Base-by-base conservation (phyloP, 1,284 basidiomycete genomes). In the Ustilago sp. region DNA sequence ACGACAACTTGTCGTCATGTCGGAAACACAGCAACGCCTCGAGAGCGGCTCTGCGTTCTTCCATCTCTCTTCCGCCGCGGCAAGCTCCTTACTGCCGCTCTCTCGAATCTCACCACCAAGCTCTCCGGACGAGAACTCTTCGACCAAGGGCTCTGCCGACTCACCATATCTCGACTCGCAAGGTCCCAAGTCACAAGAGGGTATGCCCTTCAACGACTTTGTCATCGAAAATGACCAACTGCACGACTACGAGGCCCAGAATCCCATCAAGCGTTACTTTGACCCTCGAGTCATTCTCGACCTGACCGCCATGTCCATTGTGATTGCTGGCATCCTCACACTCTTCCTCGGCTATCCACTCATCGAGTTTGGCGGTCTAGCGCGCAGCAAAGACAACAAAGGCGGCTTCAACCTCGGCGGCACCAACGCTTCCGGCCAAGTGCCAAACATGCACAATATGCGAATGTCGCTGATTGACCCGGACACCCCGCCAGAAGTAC, bases 281-380 rank as follows among this genome's bases (percentile, higher is more conserved):
- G 68, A 76, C 23, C 52, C 60, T 4, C 48, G 74, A 2, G 62
- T 71, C 47, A 15, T 72, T 28, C 68, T 76, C 53, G 74, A 76
- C 31, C 39, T 76, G 28, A 71, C 74, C 8, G 68, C 74, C 32
- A 82, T 89, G 19, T 83, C 88, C 51, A 70, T 88, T 51, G 83
- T 89, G n/a, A 83, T 86, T 34, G 74, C 61, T 11, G 87, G 86
- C 0, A 85, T 91, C 63, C 83, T 92, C 13, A 87, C 86, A 54
- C 89, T 95, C 13, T 95, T 95, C 85, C 89, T 92, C 31, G 90
- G 91, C 47, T 94, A 93, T 80, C 94, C 94, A 2, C 90, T 95
- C 79, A 84, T 93, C 77, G 35, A 69, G 35, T 71, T 71, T 34
- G 61, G 63, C 0, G 38, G 63, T 36, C 39, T 56, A 8, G 19